A percentile compares a stretch with the other conserved stretches of the same genome.
phyloP scores from a whole-genome alignment of 495 filamentous ascomycete genomes.

The Penicillium goetzii region DNA sequence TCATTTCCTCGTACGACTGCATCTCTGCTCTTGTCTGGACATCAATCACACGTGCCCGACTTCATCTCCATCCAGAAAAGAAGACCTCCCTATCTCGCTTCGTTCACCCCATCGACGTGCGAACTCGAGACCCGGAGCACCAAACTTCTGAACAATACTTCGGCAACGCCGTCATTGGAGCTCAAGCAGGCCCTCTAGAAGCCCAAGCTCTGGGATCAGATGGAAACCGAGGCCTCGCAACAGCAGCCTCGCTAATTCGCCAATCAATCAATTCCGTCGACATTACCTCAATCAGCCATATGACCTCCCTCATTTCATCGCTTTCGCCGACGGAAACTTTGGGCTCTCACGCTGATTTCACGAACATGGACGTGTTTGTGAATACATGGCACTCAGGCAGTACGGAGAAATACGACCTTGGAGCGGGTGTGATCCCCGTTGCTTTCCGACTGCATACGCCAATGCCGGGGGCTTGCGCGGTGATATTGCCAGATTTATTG shows the following conservation, averaged over 20 bases:
- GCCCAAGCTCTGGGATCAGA: conserved; percentile 16
- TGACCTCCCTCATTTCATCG: conserved; percentile 22
- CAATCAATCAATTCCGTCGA: conserved; percentile 21
- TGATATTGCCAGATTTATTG: conserved; percentile 31
- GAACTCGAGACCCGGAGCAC: conserved; percentile 27
- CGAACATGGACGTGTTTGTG: conserved; percentile 32
- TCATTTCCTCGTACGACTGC: conserved; percentile 34
- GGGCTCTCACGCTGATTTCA: conserved; percentile 23
- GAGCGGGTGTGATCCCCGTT: conserved; percentile 15
- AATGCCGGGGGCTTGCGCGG: conserved; percentile 19
- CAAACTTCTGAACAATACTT: conserved; percentile 28
- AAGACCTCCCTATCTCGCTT: conserved; percentile 14
- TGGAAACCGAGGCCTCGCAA: conserved; percentile 17
- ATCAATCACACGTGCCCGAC: conserved; percentile 24
- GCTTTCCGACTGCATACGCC: conserved; percentile 20
- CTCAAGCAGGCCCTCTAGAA: conserved; percentile 22
- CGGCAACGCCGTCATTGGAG: conserved; percentile 29
- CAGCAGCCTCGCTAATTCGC: conserved; percentile 26
- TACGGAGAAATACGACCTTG: conserved; percentile 31
- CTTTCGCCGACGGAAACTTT: conserved; percentile 27
- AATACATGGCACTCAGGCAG: conserved; percentile 32
- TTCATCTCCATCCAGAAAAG: conserved; percentile 26
- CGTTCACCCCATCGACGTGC: conserved; percentile 31
- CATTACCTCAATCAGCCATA: conserved; percentile 19
- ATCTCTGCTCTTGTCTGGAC: conserved; percentile 33